Evolutionary conservation across 139 green algal genomes (phyloP), one percentile per base, ranked within the genome.

Genomic region (Chlamydomonas urium): DNA sequence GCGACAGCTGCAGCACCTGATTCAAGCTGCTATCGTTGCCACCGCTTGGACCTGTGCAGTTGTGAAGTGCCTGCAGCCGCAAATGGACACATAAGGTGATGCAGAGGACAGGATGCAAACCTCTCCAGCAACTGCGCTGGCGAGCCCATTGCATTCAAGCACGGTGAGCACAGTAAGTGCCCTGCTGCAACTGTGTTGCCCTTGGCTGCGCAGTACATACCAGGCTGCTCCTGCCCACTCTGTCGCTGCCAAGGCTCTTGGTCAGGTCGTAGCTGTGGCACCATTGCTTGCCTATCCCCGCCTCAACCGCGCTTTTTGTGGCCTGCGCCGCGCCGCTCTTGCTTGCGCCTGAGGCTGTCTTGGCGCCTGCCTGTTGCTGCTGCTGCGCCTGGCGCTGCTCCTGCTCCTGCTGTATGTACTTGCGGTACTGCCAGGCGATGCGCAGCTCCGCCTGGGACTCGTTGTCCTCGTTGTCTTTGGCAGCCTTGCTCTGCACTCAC

Each of bases 381-480:
- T 67, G 31, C 53, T 5, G 26, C 38, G 33, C 6, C 33, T 60
- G 48, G 35, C 37, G 45, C 61, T 78, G 42, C 73, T 69, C 38
- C 66, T 82, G 67, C 66, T 82, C 47, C 29, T 76, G 47, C 29
- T 90, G 67, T 23, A 95, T 87, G 79, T 95, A 95, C 58, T 90
- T 87, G 17, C 84, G 53, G 83, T 96, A 96, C 76, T 95, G 90
- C 90, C 90, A 96, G 3, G 90, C 90, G 28, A 96, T 96, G 1
- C 83, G 79, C 61, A 96, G 81, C 26, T 86, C 74, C 33, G 31
- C 32, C 60, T 45, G 60, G 8, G 32, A 8, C 32, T 79, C 71
- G 59, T 81, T 35, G 21, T 70, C 59, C 38, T 66, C 42, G 35
- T 53, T 47, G 33, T 79, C 34, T 2, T 80, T 60, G 21, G 32